These are phyloP conservation scores for Scutellaria minor DNA, from an alignment of 257 asterid species.

Conservation along the genomic window DNA sequence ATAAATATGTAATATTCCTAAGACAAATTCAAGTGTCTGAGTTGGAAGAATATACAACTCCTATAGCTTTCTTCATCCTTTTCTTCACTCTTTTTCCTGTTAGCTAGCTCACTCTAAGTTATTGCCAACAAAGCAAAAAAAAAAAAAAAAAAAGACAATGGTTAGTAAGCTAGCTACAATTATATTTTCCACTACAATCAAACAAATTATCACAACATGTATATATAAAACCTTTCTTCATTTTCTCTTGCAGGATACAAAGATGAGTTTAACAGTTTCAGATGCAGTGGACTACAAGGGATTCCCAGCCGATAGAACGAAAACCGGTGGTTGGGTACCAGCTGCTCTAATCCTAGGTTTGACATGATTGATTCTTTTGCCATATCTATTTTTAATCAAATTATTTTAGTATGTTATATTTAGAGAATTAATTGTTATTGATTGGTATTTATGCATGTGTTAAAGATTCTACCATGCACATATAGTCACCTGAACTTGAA, in stretches of 20 bases:
- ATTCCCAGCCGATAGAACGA: slow-evolving; percentile 68
- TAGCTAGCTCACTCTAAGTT: not conserved
- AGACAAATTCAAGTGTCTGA: slow-evolving; percentile 35
- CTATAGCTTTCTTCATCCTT: slow-evolving; percentile 4
- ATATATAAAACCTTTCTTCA: too few relatives aligned
- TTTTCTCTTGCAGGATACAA: slow-evolving; percentile 50
- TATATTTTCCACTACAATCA: not conserved
- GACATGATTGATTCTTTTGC: not conserved
- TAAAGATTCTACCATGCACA: slow-evolving; percentile 11
- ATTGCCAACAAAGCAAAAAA: not conserved
- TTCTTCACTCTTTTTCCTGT: slow-evolving; percentile 1
- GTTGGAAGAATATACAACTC: slow-evolving; percentile 21
- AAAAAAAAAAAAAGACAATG: slow-evolving; percentile 29
- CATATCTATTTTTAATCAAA: too few relatives aligned
- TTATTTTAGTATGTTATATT: too few relatives aligned
- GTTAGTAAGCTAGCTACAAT: slow-evolving; percentile 34
- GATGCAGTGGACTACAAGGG: slow-evolving; percentile 90
- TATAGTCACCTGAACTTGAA: slow-evolving; percentile 20
- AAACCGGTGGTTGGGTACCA: slow-evolving; percentile 92
- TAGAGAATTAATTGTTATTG: too few relatives aligned
- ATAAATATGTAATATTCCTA: slow-evolving; percentile 49
- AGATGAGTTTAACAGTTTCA: slow-evolving; percentile 50
- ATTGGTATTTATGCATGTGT: not conserved
- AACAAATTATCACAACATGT: not conserved
- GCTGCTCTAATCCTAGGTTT: slow-evolving; percentile 92